Evolutionary conservation across 495 filamentous ascomycete species (phyloP).

Genomic region (Astrocystis sublimbata): DNA sequence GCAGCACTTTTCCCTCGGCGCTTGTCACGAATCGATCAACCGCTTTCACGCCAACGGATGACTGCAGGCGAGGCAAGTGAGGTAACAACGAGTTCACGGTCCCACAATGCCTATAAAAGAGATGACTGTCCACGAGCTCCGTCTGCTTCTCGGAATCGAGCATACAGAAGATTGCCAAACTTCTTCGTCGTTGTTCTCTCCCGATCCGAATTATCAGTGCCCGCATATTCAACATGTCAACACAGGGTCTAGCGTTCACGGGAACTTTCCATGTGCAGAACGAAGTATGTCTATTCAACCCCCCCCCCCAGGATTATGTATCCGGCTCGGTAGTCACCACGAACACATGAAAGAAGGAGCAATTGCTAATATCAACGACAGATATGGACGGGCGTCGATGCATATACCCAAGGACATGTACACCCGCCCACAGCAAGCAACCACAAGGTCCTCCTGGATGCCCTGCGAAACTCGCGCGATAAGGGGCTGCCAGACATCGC

Average conservation of each 20-base stretch:
- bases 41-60: too few species aligned
- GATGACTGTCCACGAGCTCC: slow-evolving; percentile 13
- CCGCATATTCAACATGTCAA: slow-evolving; percentile 15
- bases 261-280: slow-evolving; percentile 5
- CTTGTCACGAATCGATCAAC: neutral
- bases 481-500: slow-evolving; percentile 40
- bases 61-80: too few species aligned
- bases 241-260: slow-evolving; percentile 7
- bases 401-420: slow-evolving; percentile 20
- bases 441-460: slow-evolving; percentile 19
- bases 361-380: neutral
- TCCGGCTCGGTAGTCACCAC: neutral
- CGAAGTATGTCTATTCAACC: neutral
- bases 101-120: slow-evolving; percentile 15
- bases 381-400: slow-evolving; percentile 28
- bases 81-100: too few species aligned
- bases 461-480: slow-evolving; percentile 23
- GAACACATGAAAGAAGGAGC: neutral
- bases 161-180: slow-evolving; percentile 9
- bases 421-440: slow-evolving; percentile 27
- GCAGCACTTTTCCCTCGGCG: neutral
- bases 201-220: neutral
- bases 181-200: too few species aligned
- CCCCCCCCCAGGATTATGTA: neutral
- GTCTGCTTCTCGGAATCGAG: slow-evolving; percentile 1